A percentile compares a stretch with the other conserved stretches of the same genome.
phyloP scores from a whole-genome alignment of 2,329 filamentous ascomycete species.

The Clonostachys solani region DNA sequence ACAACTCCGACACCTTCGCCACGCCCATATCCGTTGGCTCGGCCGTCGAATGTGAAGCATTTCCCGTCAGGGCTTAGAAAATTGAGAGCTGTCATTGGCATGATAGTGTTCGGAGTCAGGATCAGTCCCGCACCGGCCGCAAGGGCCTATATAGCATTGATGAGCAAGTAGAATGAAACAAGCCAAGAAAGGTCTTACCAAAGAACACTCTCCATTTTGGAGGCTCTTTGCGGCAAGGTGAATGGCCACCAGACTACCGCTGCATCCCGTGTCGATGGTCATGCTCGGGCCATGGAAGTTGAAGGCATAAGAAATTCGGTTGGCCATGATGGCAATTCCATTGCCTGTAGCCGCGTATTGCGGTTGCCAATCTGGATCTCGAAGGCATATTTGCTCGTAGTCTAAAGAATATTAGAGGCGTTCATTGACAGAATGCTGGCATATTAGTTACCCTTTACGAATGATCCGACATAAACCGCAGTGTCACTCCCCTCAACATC shows the following conservation, averaged over 20 bases:
- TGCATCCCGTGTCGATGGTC: slow-evolving; percentile 57
- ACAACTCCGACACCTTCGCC: slow-evolving; percentile 60
- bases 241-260: slow-evolving; percentile 47
- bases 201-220: slow-evolving; percentile 33
- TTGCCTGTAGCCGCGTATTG: slow-evolving; percentile 49
- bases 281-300: slow-evolving; percentile 51
- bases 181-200: slow-evolving; percentile 17
- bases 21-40: slow-evolving; percentile 59
- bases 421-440: neutral
- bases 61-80: slow-evolving; percentile 48
- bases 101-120: slow-evolving; percentile 49
- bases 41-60: slow-evolving; percentile 50
- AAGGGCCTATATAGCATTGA: slow-evolving; percentile 27
- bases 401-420: slow-evolving; percentile 20
- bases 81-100: slow-evolving; percentile 50
- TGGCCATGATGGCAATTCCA: slow-evolving; percentile 48
- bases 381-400: slow-evolving; percentile 44
- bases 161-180: slow-evolving; percentile 4
- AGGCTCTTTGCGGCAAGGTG: slow-evolving; percentile 48
- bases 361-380: slow-evolving; percentile 44
- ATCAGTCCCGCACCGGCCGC: slow-evolving; percentile 48
- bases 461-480: slow-evolving; percentile 45
- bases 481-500: slow-evolving; percentile 37
- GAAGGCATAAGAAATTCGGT: slow-evolving; percentile 51
- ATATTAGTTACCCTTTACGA: slow-evolving; percentile 36